Evolutionary conservation across 495 filamentous ascomycete genomes (phyloP), one percentile per base, ranked within the genome.

Genomic region (Aspergillus nidulans): DNA sequence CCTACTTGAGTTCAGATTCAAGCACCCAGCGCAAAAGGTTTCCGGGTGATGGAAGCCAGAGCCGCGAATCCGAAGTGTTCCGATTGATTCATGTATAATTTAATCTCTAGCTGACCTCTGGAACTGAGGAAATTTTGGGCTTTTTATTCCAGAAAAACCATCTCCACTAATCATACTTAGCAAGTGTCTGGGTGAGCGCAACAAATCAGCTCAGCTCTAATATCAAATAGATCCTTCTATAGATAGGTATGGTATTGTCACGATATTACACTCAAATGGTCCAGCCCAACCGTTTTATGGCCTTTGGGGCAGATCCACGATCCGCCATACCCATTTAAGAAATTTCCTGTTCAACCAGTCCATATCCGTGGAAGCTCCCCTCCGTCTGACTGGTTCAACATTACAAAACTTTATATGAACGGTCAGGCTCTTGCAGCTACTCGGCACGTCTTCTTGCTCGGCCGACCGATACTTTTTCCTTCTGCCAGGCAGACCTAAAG

Each of bases 221-320:
- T 9, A 28, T 28, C 26, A 28, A 9, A 12, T 10, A 36, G 3
- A 36, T 15, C 12, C 6, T 12, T 36, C 40, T 1, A 23, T 21
- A 23, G 19, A 23, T 23, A 15, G 24, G 3, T 26, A 4, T 23
- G 21, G 59, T 65, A 65, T 58, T 65, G 52, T 65, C 44, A 65
- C 41, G 15, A 21, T 0, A 48, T 48, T 32, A 40, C 41, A 34
- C 38, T 21, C 43, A 34, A 32, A n/a, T 24, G 56, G 57, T 59
- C 61, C 67, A 66, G 65, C 67, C 67, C 67, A 70, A 70, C 67
- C 67, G 61, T 70, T 64, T 70, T 61, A 50, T 62, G 61, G 40
- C 48, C 55, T 66, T 70, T 70, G 67, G 67, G 67, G 67, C 58
- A 59, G 38, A 58, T 52, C 55, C 57, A 42, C 39, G 38, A 34